Evolutionary conservation across 2,329 filamentous ascomycete genomes (phyloP), one percentile per base, ranked within the genome.

Genomic region (Talaromyces funiculosus): DNA sequence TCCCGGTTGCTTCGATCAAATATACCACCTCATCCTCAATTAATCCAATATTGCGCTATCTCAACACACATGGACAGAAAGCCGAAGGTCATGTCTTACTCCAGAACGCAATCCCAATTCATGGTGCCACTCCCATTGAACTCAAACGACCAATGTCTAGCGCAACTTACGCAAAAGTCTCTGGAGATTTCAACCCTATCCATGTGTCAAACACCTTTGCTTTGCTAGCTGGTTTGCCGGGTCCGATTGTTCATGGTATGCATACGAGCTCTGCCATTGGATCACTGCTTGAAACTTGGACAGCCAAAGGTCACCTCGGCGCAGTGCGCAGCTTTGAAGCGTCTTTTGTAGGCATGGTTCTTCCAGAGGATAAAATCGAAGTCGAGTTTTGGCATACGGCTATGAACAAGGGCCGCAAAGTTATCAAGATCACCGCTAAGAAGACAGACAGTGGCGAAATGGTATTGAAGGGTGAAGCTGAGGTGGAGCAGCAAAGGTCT

Each of bases 221-320:
- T 35, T 91, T 86, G 77, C 97, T 97, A 70, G 94, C 94, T 73
- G 94, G 92, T 74, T 83, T 99, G 16, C 92, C 92, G 1, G 94
- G 94, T 54, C 99, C 94, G 42, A 99, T 99, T 71, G 97, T 94
- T 1, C 94, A 99, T 74, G 94, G 94, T 73, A 99, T 99, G 94
- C 99, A 97, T 82, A 95, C 92, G 1, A 97, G 93, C 76, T 94
- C 94, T 66, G 90, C 94, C 31, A 93, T 99, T 35, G 89, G 94
- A 69, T 95, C 92, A 72, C 81, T 97, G 57, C 92, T 99, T 5
- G 94, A 99, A 82, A 97, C 93, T 94, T 94, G 94, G 58, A 94
- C 92, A 0, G 94, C 45, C 16, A 33, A 99, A 81, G 97, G 99
- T 82, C 93, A 97, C 73, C 87, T 97, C 68, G 93, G 93, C 45